Evolutionary conservation across 2,329 filamentous ascomycete species (phyloP).

Genomic region (Diaporthe citrichinensis): DNA sequence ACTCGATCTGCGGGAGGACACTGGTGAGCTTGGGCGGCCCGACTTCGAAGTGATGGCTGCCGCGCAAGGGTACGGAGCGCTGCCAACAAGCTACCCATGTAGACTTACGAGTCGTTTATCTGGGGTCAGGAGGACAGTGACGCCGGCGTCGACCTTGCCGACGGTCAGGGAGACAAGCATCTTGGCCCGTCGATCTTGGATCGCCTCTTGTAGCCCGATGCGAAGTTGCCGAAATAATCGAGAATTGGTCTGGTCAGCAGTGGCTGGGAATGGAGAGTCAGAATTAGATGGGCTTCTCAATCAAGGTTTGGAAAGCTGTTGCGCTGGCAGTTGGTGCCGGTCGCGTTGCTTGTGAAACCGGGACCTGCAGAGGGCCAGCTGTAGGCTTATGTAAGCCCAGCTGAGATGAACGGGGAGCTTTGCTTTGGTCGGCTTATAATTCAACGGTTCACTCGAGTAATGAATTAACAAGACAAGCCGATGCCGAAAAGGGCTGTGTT

Average conservation of each 20-base stretch:
- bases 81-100: slow-evolving; percentile 13
- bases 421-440: not conserved
- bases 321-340: slow-evolving; percentile 23
- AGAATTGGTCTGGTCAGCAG: not conserved
- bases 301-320: slow-evolving; percentile 23
- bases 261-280: not conserved
- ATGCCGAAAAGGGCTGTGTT: too few species aligned
- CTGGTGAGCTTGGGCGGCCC: slow-evolving; percentile 41
- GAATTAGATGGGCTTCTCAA: slow-evolving; percentile 8
- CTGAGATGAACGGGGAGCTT: not conserved
- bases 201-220: slow-evolving; percentile 10
- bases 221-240: not conserved
- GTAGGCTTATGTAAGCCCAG: slow-evolving; percentile 38
- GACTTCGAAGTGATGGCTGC: not conserved
- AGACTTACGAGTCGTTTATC: slow-evolving; percentile 91
- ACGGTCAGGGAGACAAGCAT: slow-evolving; percentile 99
- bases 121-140: slow-evolving; percentile 95
- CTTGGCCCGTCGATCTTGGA: slow-evolving; percentile 47
- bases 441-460: not conserved
- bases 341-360: slow-evolving; percentile 35
- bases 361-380: slow-evolving; percentile 19
- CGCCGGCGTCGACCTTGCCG: slow-evolving; percentile 98
- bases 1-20: slow-evolving; percentile 83
- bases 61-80: not conserved
- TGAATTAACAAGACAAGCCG: not conserved